Base-by-base conservation (phyloP, 768 basidiomycete species). In the Rhizopogon vulgaris region DNA sequence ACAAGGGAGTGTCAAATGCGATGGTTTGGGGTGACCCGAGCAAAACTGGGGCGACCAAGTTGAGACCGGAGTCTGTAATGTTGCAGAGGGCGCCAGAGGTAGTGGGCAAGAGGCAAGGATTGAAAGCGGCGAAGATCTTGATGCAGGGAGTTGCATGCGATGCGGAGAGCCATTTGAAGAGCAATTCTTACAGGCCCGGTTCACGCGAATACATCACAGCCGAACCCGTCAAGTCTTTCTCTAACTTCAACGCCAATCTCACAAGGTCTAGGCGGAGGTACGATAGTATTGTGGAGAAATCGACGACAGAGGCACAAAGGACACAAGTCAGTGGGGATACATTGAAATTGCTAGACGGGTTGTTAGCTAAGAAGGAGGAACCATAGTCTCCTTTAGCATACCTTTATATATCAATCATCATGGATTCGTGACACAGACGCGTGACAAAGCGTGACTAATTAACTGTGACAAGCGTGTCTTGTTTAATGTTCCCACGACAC, bases 141-240 rank as follows among this genome's bases (percentile, higher is more conserved):
- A 53, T 70, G 38, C 51, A 63, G 10, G 62, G 76, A 32, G 54
- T 59, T 52, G 58, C 71, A 55, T 63, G 61, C 54, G 59, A 60
- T 8, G 51, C 52, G 30, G 52, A 60, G 39, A 61, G 66, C 15
- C 73, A 73, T 58, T 56, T 41, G 25, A 64, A 59, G 56, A 64
- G 64, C 41, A 83, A 83, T 57, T 73, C 78, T 0, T 66, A 78
- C 56, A 52, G 56, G 2, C 77, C 76, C n/a, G 82, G 83, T 7
- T 76, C 76, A 45, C 64, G 52, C 38, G 73, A 74, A 38, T 84
- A 83, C 63, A 71, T 77, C 24, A 48, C 65, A 15, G 61, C 66
- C 32, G 66, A 66, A 38, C 62, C 67, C 0, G 53, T 57, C 14
- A 47, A n/a, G 12, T 9, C 25, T 42, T 42, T 48, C 42, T 12